phyloP scores from a whole-genome alignment of 768 basidiomycete genomes.

The Lepiota venenata region DNA sequence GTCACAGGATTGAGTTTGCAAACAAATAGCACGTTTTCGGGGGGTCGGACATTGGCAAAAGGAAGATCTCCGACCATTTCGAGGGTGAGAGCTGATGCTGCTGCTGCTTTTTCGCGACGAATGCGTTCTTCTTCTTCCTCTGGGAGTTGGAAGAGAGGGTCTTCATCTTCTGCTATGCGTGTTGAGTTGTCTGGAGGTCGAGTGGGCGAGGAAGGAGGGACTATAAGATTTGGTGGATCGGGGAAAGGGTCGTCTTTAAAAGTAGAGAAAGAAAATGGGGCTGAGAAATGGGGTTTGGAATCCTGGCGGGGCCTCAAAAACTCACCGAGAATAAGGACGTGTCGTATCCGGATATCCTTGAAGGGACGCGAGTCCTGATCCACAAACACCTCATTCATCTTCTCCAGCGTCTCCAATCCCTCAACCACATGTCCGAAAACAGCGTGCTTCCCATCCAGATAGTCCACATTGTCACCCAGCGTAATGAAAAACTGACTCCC shows the following conservation, averaged over 20 bases:
- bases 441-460: constrained; percentile 89
- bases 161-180: constrained; percentile 94
- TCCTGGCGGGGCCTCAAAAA: constrained; percentile 4
- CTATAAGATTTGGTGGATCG: constrained; percentile 74
- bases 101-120: constrained; percentile 84
- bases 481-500: constrained; percentile 98
- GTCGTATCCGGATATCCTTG: constrained; percentile 92
- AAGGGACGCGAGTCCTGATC: constrained; percentile 89
- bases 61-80: constrained; percentile 99
- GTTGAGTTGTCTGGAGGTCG: constrained; percentile 82
- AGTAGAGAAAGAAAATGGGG: not conserved
- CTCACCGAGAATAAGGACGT: constrained; percentile 91
- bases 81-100: constrained; percentile 90
- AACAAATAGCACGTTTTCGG: constrained; percentile 97
- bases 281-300: not conserved
- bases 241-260: constrained; percentile 93
- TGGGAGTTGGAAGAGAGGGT: constrained; percentile 75
- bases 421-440: constrained; percentile 97
- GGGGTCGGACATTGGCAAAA: constrained; percentile 96
- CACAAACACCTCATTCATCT: constrained; percentile 87
- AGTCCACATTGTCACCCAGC: constrained; percentile 85
- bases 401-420: constrained; percentile 87
- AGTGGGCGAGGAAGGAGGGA: constrained; percentile 74
- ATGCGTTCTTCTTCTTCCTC: constrained; percentile 83
- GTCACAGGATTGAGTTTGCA: constrained; percentile 98